Evolutionary conservation across 2,329 filamentous ascomycete species (phyloP), one percentile per base, ranked within the genome.

Genomic region (Metarhizium guizhouense): DNA sequence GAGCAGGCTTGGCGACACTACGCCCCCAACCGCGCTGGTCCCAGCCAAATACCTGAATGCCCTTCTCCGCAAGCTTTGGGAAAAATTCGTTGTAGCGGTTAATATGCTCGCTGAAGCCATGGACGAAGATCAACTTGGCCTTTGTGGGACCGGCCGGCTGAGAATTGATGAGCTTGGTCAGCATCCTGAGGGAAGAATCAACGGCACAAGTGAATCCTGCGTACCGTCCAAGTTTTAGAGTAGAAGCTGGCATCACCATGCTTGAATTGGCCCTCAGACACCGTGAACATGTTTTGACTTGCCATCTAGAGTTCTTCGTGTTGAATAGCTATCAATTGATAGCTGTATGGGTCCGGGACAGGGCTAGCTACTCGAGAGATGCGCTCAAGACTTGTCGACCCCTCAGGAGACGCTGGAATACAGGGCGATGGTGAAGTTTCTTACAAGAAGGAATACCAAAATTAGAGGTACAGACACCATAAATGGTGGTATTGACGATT

Each of bases 1-100:
- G 80, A 13, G 80, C 71, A 25, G 81, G 74, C 53, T 75, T 77
- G 42, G 72, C 76, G 25, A 86, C 88, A 54, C 83, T 88, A 55
- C 82, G 84, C 58, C 92, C 92, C 91, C 91, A 96, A 68, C 92
- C 91, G 68, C 84, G 85, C 76, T 96, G 92, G 70, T 96, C 92
- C 68, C 92, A 88, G 59, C 83, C 79, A 65, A 87, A 82, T 51
- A 90, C 81, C 64, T 88, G 84, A 63, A 96, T 91, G 59, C 87
- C 88, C 54, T 79, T 79, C 11, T 76, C 73, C 25, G 87, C 86
- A 51, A 96, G 80, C 14, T 73, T 74, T 6, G 84, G 79, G 72
- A 94, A 93, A 65, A 96, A 80, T 55, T 79, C 78, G 66, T 84
- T 80, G 74, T 96, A 95, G 57, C 84, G 82, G 70, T 88, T 84